phyloP scores from a whole-genome alignment of 257 asterid species.

The Solanum phureja region DNA sequence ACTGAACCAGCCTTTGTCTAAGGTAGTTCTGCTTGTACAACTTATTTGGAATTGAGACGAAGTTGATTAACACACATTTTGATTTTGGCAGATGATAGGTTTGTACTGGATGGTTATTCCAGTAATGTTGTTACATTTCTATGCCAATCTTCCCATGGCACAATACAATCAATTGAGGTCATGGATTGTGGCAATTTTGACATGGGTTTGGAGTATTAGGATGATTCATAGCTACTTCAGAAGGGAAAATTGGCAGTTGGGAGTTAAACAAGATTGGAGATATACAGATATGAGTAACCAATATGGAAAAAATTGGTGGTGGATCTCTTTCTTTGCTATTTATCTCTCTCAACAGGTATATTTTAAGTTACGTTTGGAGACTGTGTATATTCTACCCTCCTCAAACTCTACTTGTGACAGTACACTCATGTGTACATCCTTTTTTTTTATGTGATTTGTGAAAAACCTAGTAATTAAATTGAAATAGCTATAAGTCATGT shows the following conservation, averaged over 20 bases:
- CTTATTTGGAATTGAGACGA: neutral
- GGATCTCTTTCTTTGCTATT: constrained; percentile 82
- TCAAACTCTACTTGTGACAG: neutral
- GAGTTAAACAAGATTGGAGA: constrained; percentile 89
- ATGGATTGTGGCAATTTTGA: constrained; percentile 39
- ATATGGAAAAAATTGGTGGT: constrained; percentile 88
- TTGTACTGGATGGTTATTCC: constrained; percentile 90
- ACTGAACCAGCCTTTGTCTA: rapidly evolving
- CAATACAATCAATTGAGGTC: constrained; percentile 51
- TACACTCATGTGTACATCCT: neutral
- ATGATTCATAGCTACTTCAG: constrained; percentile 87
- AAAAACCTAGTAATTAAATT: neutral
- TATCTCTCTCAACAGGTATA: constrained; percentile 76
- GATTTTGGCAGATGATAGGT: constrained; percentile 68
- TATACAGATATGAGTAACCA: constrained; percentile 54
- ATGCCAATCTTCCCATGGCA: constrained; percentile 44
- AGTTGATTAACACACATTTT: neutral
- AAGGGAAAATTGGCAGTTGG: constrained; percentile 93
- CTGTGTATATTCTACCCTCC: neutral
- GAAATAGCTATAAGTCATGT: neutral
- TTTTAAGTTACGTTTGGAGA: neutral
- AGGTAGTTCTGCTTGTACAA: neutral
- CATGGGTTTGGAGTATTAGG: constrained; percentile 78
- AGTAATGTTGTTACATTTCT: constrained; percentile 52
- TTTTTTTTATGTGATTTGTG: neutral